phyloP scores from a whole-genome alignment of 768 basidiomycete species.

The Crassisporium funariophilum region DNA sequence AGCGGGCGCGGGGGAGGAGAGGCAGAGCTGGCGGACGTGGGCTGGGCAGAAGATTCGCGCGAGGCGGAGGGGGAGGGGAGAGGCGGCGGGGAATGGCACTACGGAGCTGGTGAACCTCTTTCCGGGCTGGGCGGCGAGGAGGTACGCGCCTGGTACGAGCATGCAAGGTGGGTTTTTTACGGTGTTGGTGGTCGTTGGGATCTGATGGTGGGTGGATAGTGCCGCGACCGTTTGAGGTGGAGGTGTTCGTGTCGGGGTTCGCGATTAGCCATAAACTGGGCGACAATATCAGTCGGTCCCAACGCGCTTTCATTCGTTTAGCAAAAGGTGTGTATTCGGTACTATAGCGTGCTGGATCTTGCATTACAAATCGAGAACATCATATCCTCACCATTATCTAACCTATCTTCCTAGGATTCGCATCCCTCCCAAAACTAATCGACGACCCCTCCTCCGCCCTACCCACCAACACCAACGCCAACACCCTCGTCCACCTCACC shows the following conservation, averaged over 20 bases:
- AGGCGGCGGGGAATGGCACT: slow-evolving; percentile 10
- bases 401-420: slow-evolving; percentile 56
- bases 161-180: slow-evolving; percentile 5
- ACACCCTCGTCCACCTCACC: slow-evolving; percentile 29
- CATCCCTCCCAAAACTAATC: slow-evolving; percentile 65
- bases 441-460: slow-evolving; percentile 30
- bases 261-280: slow-evolving; percentile 61
- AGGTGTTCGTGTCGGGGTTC: slow-evolving; percentile 77
- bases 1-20: slow-evolving; percentile 13
- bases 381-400: neutral
- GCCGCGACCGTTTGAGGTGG: slow-evolving; percentile 61
- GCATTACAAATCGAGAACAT: neutral
- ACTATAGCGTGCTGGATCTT: neutral
- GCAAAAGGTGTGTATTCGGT: slow-evolving; percentile 62
- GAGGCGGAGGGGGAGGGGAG: slow-evolving; percentile 19
- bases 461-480: slow-evolving; percentile 30
- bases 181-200: neutral
- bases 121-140: slow-evolving; percentile 78
- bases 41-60: slow-evolving; percentile 57
- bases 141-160: slow-evolving; percentile 35
- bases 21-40: slow-evolving; percentile 63
- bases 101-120: slow-evolving; percentile 42
- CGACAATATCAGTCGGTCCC: slow-evolving; percentile 68
- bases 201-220: slow-evolving; percentile 8
- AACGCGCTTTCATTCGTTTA: slow-evolving; percentile 72